Conservation (phyloP, 2,329 filamentous ascomycete genomes). For the Aspergillus vadensis region DNA sequence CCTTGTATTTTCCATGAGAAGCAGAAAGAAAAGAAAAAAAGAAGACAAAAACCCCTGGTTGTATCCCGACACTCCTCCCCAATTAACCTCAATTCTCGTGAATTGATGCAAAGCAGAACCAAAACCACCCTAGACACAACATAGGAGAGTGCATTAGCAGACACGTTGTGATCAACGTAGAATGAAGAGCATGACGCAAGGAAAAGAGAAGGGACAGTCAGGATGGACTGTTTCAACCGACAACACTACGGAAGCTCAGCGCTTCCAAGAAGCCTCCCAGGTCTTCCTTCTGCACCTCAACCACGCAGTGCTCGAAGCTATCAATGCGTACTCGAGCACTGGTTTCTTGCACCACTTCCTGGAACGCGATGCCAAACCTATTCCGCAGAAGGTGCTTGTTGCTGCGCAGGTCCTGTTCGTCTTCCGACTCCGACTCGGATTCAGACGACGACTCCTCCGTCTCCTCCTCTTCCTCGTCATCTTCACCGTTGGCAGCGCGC, state of each 20-base stretch:
- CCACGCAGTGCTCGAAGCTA: slow-evolving; percentile 95
- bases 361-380: slow-evolving; percentile 91
- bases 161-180: slow-evolving; percentile 6
- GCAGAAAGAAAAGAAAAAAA: slow-evolving; percentile 12
- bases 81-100: slow-evolving; percentile 14
- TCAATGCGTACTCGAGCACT: slow-evolving; percentile 88
- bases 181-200: background rate
- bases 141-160: slow-evolving; percentile 12
- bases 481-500: slow-evolving; percentile 52
- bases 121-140: slow-evolving; percentile 12
- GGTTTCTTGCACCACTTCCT: slow-evolving; percentile 90
- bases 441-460: slow-evolving; percentile 53
- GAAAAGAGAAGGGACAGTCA: background rate
- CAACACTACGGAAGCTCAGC: slow-evolving; percentile 86
- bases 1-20: slow-evolving; percentile 14
- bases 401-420: slow-evolving; percentile 56
- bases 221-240: slow-evolving; percentile 46
- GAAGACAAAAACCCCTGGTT: background rate
- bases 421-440: slow-evolving; percentile 57
- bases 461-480: slow-evolving; percentile 64
- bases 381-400: slow-evolving; percentile 76
- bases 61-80: slow-evolving; percentile 13
- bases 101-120: slow-evolving; percentile 12
- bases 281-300: slow-evolving; percentile 97
- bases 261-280: slow-evolving; percentile 86